Percentiles rank a stretch among this genome's conserved stretches.
phyloP scores from a whole-genome alignment of 106 monocot species.

The Allium sativum region DNA sequence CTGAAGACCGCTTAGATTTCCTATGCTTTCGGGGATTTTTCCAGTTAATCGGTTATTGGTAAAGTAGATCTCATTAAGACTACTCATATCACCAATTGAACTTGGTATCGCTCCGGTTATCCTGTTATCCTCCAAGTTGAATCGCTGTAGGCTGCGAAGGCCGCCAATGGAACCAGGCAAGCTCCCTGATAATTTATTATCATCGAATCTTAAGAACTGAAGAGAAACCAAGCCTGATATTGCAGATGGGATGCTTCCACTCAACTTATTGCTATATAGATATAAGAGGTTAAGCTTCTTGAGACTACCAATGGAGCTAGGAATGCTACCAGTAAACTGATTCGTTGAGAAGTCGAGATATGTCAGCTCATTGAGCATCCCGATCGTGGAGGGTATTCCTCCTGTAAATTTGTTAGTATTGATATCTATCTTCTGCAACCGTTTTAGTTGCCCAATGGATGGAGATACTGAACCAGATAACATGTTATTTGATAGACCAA shows the following conservation, averaged over 20 bases:
- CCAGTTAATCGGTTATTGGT: conserved; percentile 21
- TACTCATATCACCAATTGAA: conserved; percentile 14
- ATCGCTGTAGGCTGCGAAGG: conserved; percentile 10
- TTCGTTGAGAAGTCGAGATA: background rate
- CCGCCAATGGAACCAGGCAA: conserved; percentile 19
- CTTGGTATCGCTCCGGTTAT: conserved; percentile 19
- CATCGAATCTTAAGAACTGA: conserved; percentile 13
- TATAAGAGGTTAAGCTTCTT: background rate
- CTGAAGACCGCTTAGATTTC: conserved; percentile 10
- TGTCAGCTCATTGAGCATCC: conserved; percentile 2
- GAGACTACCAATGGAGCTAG: conserved; percentile 1
- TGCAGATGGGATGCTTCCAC: conserved; percentile 20
- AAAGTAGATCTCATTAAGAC: conserved; percentile 10
- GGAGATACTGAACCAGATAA: conserved; percentile 14
- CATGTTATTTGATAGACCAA: conserved; percentile 13
- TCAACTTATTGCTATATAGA: conserved; percentile 13
- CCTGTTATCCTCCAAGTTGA: conserved; percentile 14
- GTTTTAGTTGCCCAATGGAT: conserved; percentile 9
- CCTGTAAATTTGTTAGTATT: conserved; percentile 3
- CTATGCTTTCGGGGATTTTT: conserved; percentile 17
- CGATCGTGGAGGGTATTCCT: background rate
- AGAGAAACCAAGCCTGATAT: conserved; percentile 24
- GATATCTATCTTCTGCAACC: conserved; percentile 9
- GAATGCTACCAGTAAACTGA: background rate
- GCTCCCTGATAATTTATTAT: conserved; percentile 15